Conservation (phyloP, 176 grass and related monocot species). For the Guadua angustifolia region DNA sequence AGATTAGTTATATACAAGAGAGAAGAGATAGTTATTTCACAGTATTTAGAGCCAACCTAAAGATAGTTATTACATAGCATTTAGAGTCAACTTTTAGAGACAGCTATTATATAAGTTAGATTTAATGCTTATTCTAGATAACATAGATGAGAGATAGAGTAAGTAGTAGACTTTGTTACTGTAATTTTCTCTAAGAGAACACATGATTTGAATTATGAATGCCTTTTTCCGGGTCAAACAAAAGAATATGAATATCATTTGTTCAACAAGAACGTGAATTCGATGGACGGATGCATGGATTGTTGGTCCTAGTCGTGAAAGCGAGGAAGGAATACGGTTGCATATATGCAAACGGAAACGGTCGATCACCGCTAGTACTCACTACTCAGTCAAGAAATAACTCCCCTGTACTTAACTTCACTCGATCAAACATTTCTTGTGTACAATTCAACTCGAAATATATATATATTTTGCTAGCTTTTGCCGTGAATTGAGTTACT, state of each 20-base stretch:
- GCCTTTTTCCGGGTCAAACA: slow-evolving; percentile 27
- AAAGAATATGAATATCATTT: slow-evolving; percentile 15
- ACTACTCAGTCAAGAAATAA: slow-evolving; percentile 15
- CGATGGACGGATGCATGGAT: not conserved
- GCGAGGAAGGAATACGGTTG: not conserved
- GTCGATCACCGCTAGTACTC: not conserved
- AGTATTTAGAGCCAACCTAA: too few relatives aligned
- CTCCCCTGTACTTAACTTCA: not conserved
- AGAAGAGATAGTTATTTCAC: too few relatives aligned
- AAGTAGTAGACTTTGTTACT: too few relatives aligned
- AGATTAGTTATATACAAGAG: too few relatives aligned
- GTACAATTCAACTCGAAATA: not conserved
- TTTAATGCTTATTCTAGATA: too few relatives aligned
- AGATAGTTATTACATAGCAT: too few relatives aligned
- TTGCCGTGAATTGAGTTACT: not conserved
- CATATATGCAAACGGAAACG: not conserved
- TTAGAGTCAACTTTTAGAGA: too few relatives aligned
- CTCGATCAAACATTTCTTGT: not conserved
- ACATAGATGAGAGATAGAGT: too few relatives aligned
- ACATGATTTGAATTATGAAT: slow-evolving; percentile 19
- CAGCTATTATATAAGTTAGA: too few relatives aligned
- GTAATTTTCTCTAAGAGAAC: not conserved
- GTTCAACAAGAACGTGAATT: slow-evolving; percentile 29
- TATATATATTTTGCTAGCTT: not conserved
- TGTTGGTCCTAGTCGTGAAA: slow-evolving; percentile 29